Conservation (phyloP, 805 yeast species). For the Groenewaldozyma salmanticensis region DNA sequence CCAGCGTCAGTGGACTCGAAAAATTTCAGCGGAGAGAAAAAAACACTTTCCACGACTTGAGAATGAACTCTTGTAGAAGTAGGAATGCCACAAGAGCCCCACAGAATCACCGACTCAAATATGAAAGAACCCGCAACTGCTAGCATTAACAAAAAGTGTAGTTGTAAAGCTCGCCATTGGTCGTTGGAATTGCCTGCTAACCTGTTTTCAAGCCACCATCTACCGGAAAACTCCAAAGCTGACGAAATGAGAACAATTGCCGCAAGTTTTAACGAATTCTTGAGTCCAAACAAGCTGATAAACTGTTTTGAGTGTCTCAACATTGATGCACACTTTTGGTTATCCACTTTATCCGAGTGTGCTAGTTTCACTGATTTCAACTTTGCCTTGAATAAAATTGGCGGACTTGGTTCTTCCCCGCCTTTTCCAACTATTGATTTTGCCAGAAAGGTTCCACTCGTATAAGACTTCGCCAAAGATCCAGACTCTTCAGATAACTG, state of each 20-base stretch:
- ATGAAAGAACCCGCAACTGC: conserved; percentile 34
- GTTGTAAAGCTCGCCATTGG: not conserved
- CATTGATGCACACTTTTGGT: not conserved
- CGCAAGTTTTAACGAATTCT: not conserved
- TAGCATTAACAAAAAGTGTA: conserved; percentile 49
- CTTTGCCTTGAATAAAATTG: not conserved
- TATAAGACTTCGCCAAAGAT: not conserved
- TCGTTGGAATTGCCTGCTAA: not conserved
- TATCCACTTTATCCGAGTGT: not conserved
- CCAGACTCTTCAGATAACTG: not conserved
- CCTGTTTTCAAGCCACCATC: conserved; percentile 61
- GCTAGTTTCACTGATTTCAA: too few relatives aligned
- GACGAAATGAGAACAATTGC: not conserved
- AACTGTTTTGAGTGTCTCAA: not conserved
- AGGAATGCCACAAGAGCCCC: conserved; percentile 30
- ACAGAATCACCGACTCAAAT: conserved; percentile 51
- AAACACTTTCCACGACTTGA: conserved; percentile 59
- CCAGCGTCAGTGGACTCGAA: conserved; percentile 94
- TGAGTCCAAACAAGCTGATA: not conserved
- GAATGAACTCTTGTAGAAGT: conserved; percentile 42
- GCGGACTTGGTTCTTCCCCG: not conserved
- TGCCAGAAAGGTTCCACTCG: too few relatives aligned
- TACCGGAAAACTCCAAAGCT: conserved; percentile 32
- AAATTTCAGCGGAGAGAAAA: conserved; percentile 85
- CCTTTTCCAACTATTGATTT: too few relatives aligned